phyloP scores from a whole-genome alignment of 2,329 filamentous ascomycete genomes.

The Nemania sp. region DNA sequence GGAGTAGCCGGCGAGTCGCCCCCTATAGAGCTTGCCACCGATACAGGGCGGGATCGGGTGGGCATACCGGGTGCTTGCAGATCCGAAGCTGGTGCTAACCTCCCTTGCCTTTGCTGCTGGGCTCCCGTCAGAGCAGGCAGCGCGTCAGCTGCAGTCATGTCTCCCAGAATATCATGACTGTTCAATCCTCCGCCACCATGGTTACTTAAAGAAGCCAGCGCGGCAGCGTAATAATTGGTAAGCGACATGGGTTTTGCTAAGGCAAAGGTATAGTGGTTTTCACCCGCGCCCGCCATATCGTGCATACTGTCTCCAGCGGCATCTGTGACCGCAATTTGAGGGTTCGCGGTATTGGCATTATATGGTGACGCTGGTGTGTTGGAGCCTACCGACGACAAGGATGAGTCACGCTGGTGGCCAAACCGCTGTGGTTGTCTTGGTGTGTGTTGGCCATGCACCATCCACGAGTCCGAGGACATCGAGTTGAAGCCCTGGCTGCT shows the following conservation, averaged over 20 bases:
- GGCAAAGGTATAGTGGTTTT: slow-evolving; percentile 47
- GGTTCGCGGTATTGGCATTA: slow-evolving; percentile 57
- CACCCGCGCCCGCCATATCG: slow-evolving; percentile 45
- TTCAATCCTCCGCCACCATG: slow-evolving; percentile 33
- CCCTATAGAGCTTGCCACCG: slow-evolving; percentile 60
- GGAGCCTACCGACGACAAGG: slow-evolving; percentile 62
- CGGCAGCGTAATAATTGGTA: slow-evolving; percentile 44
- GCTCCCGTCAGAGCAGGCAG: slow-evolving; percentile 25
- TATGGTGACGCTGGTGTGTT: slow-evolving; percentile 63
- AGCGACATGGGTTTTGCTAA: slow-evolving; percentile 48
- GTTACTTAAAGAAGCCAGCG: slow-evolving; percentile 35
- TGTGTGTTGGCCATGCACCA: slow-evolving; percentile 36
- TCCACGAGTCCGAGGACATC: slow-evolving; percentile 40
- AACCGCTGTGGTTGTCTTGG: slow-evolving; percentile 40
- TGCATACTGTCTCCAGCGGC: slow-evolving; percentile 50
- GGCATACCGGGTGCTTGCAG: slow-evolving; percentile 42
- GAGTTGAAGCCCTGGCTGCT: slow-evolving; percentile 32
- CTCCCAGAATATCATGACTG: slow-evolving; percentile 15
- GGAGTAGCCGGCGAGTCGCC: slow-evolving; percentile 65
- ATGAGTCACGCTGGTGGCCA: slow-evolving; percentile 62
- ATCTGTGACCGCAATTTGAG: slow-evolving; percentile 60
- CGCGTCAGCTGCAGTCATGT: slow-evolving; percentile 21
- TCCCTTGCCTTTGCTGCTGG: slow-evolving; percentile 42
- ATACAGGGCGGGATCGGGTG: slow-evolving; percentile 54
- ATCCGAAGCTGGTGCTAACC: slow-evolving; percentile 51